These are phyloP conservation scores for Trichoderma sp. DNA, from an alignment of 2,329 filamentous ascomycete species.

Conservation along the genomic window DNA sequence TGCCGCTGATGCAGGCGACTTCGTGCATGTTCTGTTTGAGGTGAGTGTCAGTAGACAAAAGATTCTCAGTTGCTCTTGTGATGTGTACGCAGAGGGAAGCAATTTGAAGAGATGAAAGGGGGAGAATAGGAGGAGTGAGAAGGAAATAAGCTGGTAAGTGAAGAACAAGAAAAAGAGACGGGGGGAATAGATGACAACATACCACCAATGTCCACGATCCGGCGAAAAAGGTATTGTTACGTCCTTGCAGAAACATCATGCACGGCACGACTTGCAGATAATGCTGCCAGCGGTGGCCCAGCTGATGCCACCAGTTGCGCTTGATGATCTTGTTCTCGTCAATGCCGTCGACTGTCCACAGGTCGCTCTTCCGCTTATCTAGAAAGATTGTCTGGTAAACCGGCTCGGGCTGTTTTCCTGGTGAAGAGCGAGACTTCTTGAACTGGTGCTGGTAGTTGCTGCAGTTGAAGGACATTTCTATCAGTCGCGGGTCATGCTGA, in stretches of 20 bases:
- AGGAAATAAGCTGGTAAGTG: too few species aligned
- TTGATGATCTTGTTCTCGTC: constrained; percentile 63
- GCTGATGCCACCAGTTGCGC: constrained; percentile 70
- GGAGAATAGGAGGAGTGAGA: constrained; percentile 32
- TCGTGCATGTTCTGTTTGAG: constrained; percentile 65
- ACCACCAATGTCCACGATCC: constrained; percentile 72
- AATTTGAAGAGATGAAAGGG: background rate
- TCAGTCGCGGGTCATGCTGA: constrained; percentile 56
- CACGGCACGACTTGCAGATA: constrained; percentile 69
- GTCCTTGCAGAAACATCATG: constrained; percentile 73
- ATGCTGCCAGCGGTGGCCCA: constrained; percentile 67
- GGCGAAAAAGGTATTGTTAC: constrained; percentile 64
- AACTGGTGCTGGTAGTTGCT: constrained; percentile 78
- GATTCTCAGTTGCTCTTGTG: background rate
- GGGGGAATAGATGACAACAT: constrained; percentile 33
- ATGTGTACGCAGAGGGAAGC: background rate
- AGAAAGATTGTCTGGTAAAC: constrained; percentile 74
- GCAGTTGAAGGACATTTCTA: constrained; percentile 75
- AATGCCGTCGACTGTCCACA: constrained; percentile 65
- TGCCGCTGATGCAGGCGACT: constrained; percentile 70
- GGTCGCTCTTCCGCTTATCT: constrained; percentile 57
- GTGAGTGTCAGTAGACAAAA: background rate
- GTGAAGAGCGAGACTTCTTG: constrained; percentile 42
- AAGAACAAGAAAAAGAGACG: background rate
- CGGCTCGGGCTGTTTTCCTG: constrained; percentile 50